Evolutionary conservation across 257 asterid species (phyloP).

Genomic region (Nicotiana tomentosiformis): DNA sequence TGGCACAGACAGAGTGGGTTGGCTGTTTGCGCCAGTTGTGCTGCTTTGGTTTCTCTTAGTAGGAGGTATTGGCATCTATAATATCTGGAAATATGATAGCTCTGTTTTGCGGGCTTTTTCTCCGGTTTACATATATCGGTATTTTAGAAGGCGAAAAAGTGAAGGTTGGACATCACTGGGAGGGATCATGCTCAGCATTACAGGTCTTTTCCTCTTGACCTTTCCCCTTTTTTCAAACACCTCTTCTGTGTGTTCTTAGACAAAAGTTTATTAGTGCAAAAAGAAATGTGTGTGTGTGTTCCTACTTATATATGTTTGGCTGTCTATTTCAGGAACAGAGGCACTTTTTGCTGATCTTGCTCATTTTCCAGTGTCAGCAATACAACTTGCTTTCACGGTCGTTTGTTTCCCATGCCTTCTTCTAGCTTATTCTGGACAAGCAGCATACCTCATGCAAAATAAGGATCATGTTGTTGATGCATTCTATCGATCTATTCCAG

Average conservation of each 20-base stretch:
- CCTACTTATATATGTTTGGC: conserved; percentile 7
- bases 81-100: conserved; percentile 66
- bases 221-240: not conserved
- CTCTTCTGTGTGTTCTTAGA: not conserved
- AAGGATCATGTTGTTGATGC: conserved; percentile 34
- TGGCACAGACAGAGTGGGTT: conserved; percentile 94
- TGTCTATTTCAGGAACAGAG: conserved; percentile 28
- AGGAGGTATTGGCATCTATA: conserved; percentile 88
- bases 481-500: conserved; percentile 41
- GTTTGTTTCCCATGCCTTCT: conserved; percentile 36
- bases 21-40: conserved; percentile 95
- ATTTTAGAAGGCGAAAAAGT: conserved; percentile 52
- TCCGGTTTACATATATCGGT: conserved; percentile 75
- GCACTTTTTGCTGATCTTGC: conserved; percentile 29
- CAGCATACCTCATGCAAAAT: conserved; percentile 46
- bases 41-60: conserved; percentile 89
- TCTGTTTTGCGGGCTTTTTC: conserved; percentile 84
- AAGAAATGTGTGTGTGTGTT: not conserved
- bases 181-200: conserved; percentile 98
- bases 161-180: conserved; percentile 87
- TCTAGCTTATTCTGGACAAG: conserved; percentile 43
- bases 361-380: conserved; percentile 16
- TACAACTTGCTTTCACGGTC: conserved; percentile 40
- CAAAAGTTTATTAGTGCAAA: not conserved
- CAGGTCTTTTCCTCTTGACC: conserved; percentile 42